Percentiles rank a stretch among this genome's conserved stretches.
phyloP scores from a whole-genome alignment of 768 basidiomycete genomes.

The Hysterangium stoloniferum region DNA sequence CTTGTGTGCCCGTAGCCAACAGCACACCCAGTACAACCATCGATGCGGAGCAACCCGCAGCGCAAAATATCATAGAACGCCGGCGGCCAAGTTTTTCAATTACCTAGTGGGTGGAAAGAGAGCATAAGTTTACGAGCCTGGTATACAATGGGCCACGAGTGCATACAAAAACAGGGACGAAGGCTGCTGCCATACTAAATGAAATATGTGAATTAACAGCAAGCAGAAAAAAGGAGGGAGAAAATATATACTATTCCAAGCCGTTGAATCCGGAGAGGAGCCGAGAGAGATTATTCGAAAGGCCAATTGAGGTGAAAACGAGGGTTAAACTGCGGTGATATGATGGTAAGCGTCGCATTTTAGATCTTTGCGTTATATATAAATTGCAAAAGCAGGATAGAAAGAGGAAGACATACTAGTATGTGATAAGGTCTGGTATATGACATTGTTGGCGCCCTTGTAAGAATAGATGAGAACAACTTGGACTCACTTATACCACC shows the following conservation, averaged over 20 bases:
- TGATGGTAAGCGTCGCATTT: neutral
- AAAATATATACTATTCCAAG: constrained; percentile 4
- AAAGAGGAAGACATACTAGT: constrained; percentile 1
- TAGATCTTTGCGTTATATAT: too few species aligned
- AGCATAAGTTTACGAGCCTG: too few species aligned
- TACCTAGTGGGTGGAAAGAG: too few species aligned
- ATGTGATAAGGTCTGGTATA: constrained; percentile 4
- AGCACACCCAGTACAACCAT: constrained; percentile 7
- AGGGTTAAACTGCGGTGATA: constrained; percentile 1
- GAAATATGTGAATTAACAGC: neutral
- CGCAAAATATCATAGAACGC: constrained; percentile 9
- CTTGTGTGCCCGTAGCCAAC: constrained; percentile 1
- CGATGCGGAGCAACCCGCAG: constrained; percentile 5
- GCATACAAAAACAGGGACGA: constrained; percentile 6
- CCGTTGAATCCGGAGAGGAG: constrained; percentile 9
- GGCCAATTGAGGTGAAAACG: constrained; percentile 9
- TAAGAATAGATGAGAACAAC: neutral
- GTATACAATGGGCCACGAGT: too few species aligned
- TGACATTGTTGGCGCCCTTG: neutral
- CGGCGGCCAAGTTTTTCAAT: constrained; percentile 8
- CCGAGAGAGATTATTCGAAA: constrained; percentile 8
- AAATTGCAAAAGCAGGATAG: too few species aligned
- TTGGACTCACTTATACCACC: constrained; percentile 5
- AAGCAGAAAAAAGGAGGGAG: neutral
- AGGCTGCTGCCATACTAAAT: constrained; percentile 3